Base-by-base conservation (phyloP, 176 grass and related monocot genomes). In the Thalia dealbata region DNA sequence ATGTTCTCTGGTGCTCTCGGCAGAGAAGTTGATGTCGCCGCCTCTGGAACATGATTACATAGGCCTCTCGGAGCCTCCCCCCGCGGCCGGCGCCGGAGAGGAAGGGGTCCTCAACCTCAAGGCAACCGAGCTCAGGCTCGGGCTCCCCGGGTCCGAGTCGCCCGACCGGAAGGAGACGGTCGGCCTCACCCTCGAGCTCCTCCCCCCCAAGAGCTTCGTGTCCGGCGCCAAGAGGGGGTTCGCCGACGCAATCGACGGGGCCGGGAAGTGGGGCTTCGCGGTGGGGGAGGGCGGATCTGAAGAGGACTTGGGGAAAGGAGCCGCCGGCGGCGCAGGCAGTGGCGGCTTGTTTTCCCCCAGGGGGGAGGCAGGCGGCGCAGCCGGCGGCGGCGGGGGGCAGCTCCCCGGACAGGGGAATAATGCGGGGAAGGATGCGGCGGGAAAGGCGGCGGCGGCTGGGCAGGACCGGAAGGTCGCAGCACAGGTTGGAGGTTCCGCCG, bases 1-100 rank as follows among this genome's bases (percentile, higher is more conserved):
- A 26, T 51, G 69, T 19, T 72, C 22, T 28, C 69, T 15, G 11
- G 44, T 51, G 32, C 69, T 52, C 23, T 9, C 5, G 7, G 10
- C 69, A 30, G 14, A 52, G 48, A 35, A 7, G 41, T 71, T 71
- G 52, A 99, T 99, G 95, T 88, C 95, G 82, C 87, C 87, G 78
- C 85, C 83, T 46, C 87, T 85, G 78, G 85, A 99, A 74, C 90
- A 88, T 77, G 87, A 91, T 81, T 90, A 96, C 85, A 92, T 92
- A 89, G 90, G 90, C 75, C 81, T 92, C 81, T 84, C 86, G 64
- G 80, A 71, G 73, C 48, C 66, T 25, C 21, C 45, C 22, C 44
- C 73, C 44, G 64, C n/a, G 13, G 69, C 2, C 21, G 59, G 2
- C 56, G 77, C 51, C 35, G 70, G 46, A 43, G 55, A 46, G 52